These are phyloP conservation scores for Rosa hybrid DNA, from an alignment of 331 rosid species.

Conservation along the genomic window DNA sequence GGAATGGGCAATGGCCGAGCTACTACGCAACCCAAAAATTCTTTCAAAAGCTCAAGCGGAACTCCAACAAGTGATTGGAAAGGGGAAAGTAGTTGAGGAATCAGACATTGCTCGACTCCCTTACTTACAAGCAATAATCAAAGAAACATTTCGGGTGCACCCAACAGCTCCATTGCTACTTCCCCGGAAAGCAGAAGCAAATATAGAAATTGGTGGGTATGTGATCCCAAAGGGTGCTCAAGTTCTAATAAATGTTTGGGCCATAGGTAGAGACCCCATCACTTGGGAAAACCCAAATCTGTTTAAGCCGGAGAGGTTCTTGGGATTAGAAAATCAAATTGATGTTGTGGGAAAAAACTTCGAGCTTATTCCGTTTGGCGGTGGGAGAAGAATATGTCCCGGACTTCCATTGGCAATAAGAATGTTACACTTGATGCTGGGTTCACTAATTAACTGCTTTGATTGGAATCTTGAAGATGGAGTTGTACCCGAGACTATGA, in stretches of 20 bases:
- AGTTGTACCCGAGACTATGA: not conserved
- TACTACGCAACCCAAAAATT: slow-evolving; percentile 4
- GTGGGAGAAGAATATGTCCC: slow-evolving; percentile 11
- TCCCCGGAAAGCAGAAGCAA: slow-evolving; percentile 13
- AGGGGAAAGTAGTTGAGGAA: slow-evolving; percentile 2
- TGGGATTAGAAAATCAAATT: not conserved
- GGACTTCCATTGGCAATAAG: not conserved
- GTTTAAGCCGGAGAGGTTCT: not conserved
- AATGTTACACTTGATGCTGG: not conserved
- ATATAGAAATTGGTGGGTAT: not conserved
- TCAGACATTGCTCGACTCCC: slow-evolving; percentile 22
- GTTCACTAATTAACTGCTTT: not conserved
- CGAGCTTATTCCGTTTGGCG: slow-evolving; percentile 11
- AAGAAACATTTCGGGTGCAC: slow-evolving; percentile 28
- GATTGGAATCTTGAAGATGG: not conserved
- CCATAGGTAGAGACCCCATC: not conserved
- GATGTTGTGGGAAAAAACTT: slow-evolving; percentile 10
- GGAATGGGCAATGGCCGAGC: slow-evolving; percentile 30
- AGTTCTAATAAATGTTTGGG: slow-evolving; percentile 3
- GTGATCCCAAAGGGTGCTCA: slow-evolving; percentile 5
- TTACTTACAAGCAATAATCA: slow-evolving; percentile 21
- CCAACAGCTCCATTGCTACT: slow-evolving; percentile 20
- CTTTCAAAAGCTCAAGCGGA: slow-evolving; percentile 6
- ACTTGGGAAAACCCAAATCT: not conserved
- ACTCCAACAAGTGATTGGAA: slow-evolving; percentile 13